phyloP scores from a whole-genome alignment of 2,329 filamentous ascomycete genomes.

The Xylariomycetidae sp. region DNA sequence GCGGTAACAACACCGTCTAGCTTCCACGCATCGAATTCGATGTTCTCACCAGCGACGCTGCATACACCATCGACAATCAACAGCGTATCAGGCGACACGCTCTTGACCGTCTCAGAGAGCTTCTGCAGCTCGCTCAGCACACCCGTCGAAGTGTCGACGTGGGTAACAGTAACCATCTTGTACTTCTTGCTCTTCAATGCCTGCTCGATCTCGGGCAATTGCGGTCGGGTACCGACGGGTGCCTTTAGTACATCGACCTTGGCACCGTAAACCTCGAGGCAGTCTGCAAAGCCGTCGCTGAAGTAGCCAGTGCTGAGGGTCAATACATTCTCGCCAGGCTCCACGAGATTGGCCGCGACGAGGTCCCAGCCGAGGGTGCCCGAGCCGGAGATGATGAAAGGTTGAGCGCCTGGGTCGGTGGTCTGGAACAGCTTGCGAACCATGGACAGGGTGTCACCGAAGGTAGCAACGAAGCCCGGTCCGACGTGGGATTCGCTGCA shows the following conservation, averaged over 20 bases:
- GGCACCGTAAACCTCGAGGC: conserved; percentile 84
- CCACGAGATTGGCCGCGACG: conserved; percentile 86
- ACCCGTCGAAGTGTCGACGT: conserved; percentile 95
- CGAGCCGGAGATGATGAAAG: conserved; percentile 88
- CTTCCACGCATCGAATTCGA: conserved; percentile 91
- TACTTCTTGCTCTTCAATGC: conserved; percentile 86
- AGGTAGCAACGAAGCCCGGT: conserved; percentile 78
- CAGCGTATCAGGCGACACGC: conserved; percentile 84
- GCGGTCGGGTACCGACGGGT: conserved; percentile 79
- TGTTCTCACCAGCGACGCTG: conserved; percentile 93
- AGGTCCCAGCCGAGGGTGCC: conserved; percentile 96
- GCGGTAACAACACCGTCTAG: conserved; percentile 91
- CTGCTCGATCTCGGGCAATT: conserved; percentile 80
- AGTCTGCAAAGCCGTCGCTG: conserved; percentile 88
- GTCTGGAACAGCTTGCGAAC: conserved; percentile 94
- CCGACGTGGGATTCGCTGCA: conserved; percentile 88
- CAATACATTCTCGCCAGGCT: conserved; percentile 82
- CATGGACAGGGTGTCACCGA: conserved; percentile 83
- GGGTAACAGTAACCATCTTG: conserved; percentile 90
- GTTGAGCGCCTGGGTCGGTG: conserved; percentile 73
- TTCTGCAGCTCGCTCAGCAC: conserved; percentile 87
- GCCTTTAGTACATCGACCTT: conserved; percentile 86
- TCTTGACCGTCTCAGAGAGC: conserved; percentile 74
- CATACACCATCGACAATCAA: conserved; percentile 94
- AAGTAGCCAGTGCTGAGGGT: conserved; percentile 98